Percentiles rank a stretch among this genome's conserved stretches.
These are phyloP conservation scores for Physcomitrellopsis africana DNA, from an alignment of 225 moss, liverwort and hornwort species.

Conservation along the genomic window DNA sequence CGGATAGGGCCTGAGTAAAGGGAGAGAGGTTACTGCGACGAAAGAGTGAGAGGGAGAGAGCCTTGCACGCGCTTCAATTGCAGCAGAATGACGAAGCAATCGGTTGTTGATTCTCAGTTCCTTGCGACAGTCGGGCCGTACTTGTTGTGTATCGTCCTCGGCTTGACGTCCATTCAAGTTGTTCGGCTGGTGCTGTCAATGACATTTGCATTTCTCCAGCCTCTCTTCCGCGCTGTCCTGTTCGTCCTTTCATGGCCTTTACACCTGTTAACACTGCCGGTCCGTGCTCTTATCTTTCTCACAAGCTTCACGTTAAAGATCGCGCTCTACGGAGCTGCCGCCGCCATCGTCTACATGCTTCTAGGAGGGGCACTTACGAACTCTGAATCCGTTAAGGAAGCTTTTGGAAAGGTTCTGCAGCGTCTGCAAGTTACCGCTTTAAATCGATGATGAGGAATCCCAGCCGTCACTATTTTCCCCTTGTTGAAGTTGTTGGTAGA, in stretches of 20 bases:
- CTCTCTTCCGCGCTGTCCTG: conserved; percentile 11
- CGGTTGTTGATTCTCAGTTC: background rate
- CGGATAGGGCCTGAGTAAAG: background rate
- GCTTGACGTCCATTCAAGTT: conserved; percentile 7
- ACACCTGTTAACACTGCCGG: conserved; percentile 17
- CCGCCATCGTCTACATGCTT: conserved; percentile 7
- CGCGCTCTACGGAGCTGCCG: background rate
- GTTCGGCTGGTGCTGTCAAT: background rate
- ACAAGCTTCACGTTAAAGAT: background rate
- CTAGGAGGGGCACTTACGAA: background rate
- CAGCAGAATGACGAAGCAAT: conserved; percentile 10
- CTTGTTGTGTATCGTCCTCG: conserved; percentile 12
- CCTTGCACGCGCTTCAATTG: background rate
- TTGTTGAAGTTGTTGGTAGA: too few species aligned
- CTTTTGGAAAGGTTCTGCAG: background rate
- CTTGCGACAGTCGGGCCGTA: background rate
- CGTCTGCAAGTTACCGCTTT: background rate
- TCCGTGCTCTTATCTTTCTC: conserved; percentile 27
- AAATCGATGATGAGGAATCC: background rate
- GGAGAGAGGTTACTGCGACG: background rate
- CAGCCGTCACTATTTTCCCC: too few species aligned
- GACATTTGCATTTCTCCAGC: background rate
- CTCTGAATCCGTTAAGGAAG: background rate
- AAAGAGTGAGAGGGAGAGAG: background rate
- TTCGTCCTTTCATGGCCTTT: conserved; percentile 19